Evolutionary conservation across 139 green algal genomes (phyloP).

Genomic region (Diplosphaera chodatii): DNA sequence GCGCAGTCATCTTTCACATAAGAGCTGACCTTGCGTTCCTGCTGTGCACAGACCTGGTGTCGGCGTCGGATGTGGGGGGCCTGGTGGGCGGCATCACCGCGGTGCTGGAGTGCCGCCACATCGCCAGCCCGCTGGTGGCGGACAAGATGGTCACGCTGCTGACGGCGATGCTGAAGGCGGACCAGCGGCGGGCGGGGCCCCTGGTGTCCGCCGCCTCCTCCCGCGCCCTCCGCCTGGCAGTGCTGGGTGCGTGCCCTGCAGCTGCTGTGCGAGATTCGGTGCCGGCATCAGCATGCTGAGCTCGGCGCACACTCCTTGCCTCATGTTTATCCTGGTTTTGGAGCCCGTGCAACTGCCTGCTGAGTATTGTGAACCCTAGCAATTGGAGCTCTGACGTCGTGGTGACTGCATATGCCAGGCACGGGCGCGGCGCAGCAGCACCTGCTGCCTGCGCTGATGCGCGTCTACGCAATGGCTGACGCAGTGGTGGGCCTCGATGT

Average conservation of each 20-base stretch:
- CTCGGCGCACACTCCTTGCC: no score
- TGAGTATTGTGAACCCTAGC: no score
- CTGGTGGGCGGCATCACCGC: conserved; percentile 37
- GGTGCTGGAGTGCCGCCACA: conserved; percentile 40
- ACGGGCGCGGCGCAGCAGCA: conserved; percentile 33
- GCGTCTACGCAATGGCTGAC: conserved; percentile 59
- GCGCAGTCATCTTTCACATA: not conserved
- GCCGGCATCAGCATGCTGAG: no score
- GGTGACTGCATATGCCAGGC: no score
- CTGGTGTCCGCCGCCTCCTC: not conserved
- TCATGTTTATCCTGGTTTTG: no score
- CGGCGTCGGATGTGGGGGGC: conserved; percentile 18
- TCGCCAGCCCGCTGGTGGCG: conserved; percentile 29
- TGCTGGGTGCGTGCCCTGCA: no score
- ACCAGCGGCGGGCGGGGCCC: conserved; percentile 12
- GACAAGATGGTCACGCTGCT: conserved; percentile 59
- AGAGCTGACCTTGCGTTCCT: not conserved
- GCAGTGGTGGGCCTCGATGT: conserved; percentile 79
- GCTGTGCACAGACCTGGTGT: conserved; percentile 25
- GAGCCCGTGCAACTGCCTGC: no score
- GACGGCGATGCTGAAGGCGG: conserved; percentile 54
- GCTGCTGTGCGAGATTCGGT: no score
- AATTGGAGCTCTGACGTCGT: no score
- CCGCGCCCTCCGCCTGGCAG: not conserved
- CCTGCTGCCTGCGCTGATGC: conserved; percentile 68